These are phyloP conservation scores for Venturia carpophila DNA, from an alignment of 2,329 filamentous ascomycete species.

Conservation along the genomic window DNA sequence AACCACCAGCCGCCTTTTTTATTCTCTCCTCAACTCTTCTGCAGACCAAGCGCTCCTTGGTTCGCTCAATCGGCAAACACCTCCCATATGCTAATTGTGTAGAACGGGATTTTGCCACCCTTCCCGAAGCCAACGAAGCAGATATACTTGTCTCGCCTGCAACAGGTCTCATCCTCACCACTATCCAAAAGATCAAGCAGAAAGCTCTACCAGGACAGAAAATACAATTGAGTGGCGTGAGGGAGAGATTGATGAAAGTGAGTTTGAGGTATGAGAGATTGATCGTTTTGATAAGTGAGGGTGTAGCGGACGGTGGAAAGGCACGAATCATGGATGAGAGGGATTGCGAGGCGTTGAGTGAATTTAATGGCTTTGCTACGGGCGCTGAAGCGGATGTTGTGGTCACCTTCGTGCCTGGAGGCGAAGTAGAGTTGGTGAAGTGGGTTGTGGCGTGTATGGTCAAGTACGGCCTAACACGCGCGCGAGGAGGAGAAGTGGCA, in stretches of 20 bases:
- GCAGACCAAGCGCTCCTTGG: constrained; percentile 37
- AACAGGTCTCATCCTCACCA: constrained; percentile 62
- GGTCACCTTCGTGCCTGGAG: constrained; percentile 34
- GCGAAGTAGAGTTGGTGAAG: constrained; percentile 33
- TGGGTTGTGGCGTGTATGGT: constrained; percentile 29
- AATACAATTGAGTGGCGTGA: constrained; percentile 39
- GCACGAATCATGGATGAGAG: constrained; percentile 25
- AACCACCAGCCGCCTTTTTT: constrained; percentile 32
- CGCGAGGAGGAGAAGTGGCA: constrained; percentile 22
- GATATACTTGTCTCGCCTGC: constrained; percentile 65
- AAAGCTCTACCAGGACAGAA: constrained; percentile 57
- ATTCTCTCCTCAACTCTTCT: constrained; percentile 46
- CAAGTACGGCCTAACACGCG: constrained; percentile 29
- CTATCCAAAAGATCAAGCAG: constrained; percentile 65
- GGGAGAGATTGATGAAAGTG: constrained; percentile 47
- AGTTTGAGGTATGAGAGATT: constrained; percentile 58
- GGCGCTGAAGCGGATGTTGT: constrained; percentile 33
- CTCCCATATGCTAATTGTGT: constrained; percentile 47
- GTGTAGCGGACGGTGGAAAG: constrained; percentile 24
- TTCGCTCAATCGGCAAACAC: constrained; percentile 43
- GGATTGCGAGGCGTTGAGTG: constrained; percentile 41
- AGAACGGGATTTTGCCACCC: constrained; percentile 50
- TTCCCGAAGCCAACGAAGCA: constrained; percentile 43
- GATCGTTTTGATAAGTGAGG: constrained; percentile 56
- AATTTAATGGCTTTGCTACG: constrained; percentile 45